These are phyloP conservation scores for Cucumis melo DNA, from an alignment of 306 rosid genomes.

Conservation along the genomic window DNA sequence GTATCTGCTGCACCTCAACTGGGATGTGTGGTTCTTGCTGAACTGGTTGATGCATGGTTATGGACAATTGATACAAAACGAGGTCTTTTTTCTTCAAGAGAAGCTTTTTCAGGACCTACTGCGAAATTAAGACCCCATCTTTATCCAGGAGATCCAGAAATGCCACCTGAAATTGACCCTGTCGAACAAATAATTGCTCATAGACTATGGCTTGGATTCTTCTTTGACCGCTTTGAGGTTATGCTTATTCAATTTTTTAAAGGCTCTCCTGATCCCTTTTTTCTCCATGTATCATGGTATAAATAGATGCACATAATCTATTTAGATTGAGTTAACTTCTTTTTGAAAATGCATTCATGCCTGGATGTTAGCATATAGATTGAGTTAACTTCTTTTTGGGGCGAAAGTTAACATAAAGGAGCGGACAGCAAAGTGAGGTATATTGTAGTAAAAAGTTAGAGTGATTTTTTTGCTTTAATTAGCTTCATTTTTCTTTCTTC, in stretches of 20 bases:
- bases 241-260: slow-evolving; percentile 14
- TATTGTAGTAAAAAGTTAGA: neutral
- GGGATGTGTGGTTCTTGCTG: slow-evolving; percentile 87
- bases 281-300: neutral
- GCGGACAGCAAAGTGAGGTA: neutral
- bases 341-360: neutral
- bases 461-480: neutral
- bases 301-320: neutral
- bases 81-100: slow-evolving; percentile 82
- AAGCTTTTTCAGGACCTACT: slow-evolving; percentile 66
- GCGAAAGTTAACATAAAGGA: neutral
- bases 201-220: slow-evolving; percentile 94
- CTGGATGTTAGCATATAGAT: neutral
- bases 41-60: slow-evolving; percentile 98
- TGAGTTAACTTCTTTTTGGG: neutral
- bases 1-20: slow-evolving; percentile 97
- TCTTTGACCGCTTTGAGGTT: slow-evolving; percentile 97
- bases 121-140: slow-evolving; percentile 89
- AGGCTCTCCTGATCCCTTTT: neutral
- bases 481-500: neutral
- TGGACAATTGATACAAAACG: slow-evolving; percentile 97
- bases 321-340: too few species aligned
- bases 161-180: slow-evolving; percentile 44
- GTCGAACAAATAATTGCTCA: slow-evolving; percentile 91
- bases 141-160: slow-evolving; percentile 83